These are phyloP conservation scores for Moniliella sp. DNA, from an alignment of 1,284 basidiomycete genomes.

Conservation along the genomic window DNA sequence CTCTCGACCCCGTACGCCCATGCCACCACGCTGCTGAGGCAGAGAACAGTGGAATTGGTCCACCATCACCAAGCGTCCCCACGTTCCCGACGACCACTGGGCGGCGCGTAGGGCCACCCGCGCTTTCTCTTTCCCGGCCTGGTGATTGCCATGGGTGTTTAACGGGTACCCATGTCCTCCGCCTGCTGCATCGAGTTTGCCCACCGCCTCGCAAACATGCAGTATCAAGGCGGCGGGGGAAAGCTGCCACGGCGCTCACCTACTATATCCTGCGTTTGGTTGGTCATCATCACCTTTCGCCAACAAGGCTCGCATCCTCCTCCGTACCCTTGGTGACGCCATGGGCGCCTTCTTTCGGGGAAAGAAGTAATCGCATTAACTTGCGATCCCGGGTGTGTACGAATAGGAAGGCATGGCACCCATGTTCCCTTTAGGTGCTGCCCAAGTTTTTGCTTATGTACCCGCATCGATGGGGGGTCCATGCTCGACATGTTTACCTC, in stretches of 20 bases:
- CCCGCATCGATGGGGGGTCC: conserved; percentile 93
- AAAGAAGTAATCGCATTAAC: conserved; percentile 93
- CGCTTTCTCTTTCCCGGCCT: conserved; percentile 76
- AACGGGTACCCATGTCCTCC: conserved; percentile 48
- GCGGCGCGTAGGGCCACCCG: conserved; percentile 43
- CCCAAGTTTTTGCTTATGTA: conserved; percentile 83
- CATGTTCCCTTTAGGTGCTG: conserved; percentile 58
- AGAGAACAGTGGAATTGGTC: conserved; percentile 42
- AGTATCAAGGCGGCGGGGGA: conserved; percentile 26
- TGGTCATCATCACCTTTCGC: conserved; percentile 61
- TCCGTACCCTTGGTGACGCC: conserved; percentile 68
- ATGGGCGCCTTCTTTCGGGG: conserved; percentile 73
- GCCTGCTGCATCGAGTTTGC: conserved; percentile 74
- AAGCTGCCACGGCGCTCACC: conserved; percentile 59
- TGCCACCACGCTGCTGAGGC: conserved; percentile 21
- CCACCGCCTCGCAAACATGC: conserved; percentile 43
- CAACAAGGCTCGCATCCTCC: conserved; percentile 50
- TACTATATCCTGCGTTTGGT: conserved; percentile 68
- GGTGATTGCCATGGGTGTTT: conserved; percentile 75
- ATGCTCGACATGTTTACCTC: conserved; percentile 65
- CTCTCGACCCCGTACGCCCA: not conserved
- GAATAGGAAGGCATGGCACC: conserved; percentile 79
- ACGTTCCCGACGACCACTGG: conserved; percentile 83
- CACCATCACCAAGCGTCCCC: conserved; percentile 72
- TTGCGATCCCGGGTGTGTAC: conserved; percentile 60